A percentile compares a stretch with the other conserved stretches of the same genome.
Conservation (phyloP, 768 basidiomycete genomes). For the Mycena maculata region DNA sequence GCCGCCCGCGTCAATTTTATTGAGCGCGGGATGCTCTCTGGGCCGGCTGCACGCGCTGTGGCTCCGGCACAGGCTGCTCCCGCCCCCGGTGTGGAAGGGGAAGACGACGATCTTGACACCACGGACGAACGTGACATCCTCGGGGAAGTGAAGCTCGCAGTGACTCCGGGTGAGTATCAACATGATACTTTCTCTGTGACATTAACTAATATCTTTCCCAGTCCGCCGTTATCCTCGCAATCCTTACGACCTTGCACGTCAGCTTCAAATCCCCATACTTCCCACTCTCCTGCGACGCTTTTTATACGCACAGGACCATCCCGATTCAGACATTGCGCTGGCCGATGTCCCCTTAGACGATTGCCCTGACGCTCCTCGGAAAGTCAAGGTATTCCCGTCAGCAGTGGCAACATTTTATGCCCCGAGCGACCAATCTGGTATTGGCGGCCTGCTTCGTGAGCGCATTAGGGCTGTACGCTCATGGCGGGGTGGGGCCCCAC, state of each 20-base stretch:
- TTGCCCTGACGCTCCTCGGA: conserved; percentile 34
- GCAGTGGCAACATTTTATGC: conserved; percentile 47
- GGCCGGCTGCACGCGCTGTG: not conserved
- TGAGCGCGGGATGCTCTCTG: not conserved
- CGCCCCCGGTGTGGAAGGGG: not conserved
- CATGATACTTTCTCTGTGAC: conserved; percentile 8
- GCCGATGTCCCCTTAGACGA: conserved; percentile 26
- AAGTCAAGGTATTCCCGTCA: conserved; percentile 43
- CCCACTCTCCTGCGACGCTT: conserved; percentile 30
- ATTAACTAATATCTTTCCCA: not conserved
- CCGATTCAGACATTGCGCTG: conserved; percentile 17
- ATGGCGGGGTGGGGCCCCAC: conserved; percentile 43
- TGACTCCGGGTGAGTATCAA: not conserved
- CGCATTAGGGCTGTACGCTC: conserved; percentile 41
- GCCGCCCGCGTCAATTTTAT: not conserved
- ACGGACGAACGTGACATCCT: not conserved
- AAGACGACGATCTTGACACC: not conserved
- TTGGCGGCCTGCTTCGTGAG: conserved; percentile 43
- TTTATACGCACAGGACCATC: conserved; percentile 40
- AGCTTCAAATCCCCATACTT: not conserved
- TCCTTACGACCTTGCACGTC: not conserved
- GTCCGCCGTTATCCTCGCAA: not conserved
- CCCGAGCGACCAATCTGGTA: conserved; percentile 49
- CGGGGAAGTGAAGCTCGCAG: not conserved
- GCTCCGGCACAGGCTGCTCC: not conserved